Evolutionary conservation across 192 early-diverging fungal species (phyloP).

Genomic region (Allomyces macrogynus): DNA sequence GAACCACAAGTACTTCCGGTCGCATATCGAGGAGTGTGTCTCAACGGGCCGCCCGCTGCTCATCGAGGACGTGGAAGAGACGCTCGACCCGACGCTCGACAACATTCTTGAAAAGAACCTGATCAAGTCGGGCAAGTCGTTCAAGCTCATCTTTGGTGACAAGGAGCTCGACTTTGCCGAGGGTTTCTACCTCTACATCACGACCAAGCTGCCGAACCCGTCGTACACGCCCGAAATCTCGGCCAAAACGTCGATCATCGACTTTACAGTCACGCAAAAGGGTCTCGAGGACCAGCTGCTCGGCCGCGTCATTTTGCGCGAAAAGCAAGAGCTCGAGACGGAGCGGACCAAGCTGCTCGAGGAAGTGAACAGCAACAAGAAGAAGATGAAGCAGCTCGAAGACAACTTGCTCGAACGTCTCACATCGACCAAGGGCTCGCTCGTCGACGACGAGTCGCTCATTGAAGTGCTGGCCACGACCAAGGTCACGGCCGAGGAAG

Average conservation of each 20-base stretch:
- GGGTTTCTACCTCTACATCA: conserved; percentile 38
- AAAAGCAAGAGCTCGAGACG: conserved; percentile 46
- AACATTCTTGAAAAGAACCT: conserved; percentile 43
- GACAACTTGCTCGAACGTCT: conserved; percentile 40
- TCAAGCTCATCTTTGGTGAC: conserved; percentile 40
- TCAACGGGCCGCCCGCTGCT: conserved; percentile 32
- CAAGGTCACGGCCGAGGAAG: conserved; percentile 42
- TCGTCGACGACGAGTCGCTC: conserved; percentile 44
- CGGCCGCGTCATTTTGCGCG: conserved; percentile 40
- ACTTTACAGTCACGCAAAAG: conserved; percentile 39
- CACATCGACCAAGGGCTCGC: conserved; percentile 40
- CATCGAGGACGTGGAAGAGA: conserved; percentile 46
- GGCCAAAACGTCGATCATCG: conserved; percentile 40
- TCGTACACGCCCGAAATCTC: conserved; percentile 45
- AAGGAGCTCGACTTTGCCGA: conserved; percentile 38
- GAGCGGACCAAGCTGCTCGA: conserved; percentile 40
- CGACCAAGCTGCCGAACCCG: conserved; percentile 42
- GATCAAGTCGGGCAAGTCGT: conserved; percentile 33
- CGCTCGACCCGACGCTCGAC: conserved; percentile 38
- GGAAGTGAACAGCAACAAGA: conserved; percentile 42
- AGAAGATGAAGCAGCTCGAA: conserved; percentile 48
- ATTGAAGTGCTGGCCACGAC: conserved; percentile 43
- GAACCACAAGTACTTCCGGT: conserved; percentile 37
- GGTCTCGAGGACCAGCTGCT: conserved; percentile 43
- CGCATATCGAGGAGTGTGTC: conserved; percentile 37